Evolutionary conservation across 2,329 filamentous ascomycete species (phyloP).

Genomic region (Juglanconis sp.): DNA sequence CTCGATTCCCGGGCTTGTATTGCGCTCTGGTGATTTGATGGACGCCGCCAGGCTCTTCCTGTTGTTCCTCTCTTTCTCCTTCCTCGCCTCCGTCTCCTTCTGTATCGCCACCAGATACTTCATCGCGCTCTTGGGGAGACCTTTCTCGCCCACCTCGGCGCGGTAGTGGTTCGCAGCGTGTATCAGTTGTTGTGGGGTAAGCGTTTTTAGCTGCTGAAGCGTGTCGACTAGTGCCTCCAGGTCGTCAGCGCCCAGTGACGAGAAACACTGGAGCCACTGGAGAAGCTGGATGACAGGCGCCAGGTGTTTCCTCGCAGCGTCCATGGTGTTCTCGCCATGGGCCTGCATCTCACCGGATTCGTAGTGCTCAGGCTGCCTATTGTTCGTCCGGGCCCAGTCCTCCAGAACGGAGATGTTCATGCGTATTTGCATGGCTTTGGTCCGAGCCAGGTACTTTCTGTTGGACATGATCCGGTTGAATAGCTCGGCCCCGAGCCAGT

Average conservation of each 20-base stretch:
- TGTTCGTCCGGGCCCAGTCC: conserved; percentile 93
- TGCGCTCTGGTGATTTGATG: conserved; percentile 10
- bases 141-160: conserved; percentile 92
- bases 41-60: conserved; percentile 44
- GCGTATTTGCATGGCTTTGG: conserved; percentile 98
- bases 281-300: conserved; percentile 88
- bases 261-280: conserved; percentile 98
- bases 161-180: conserved; percentile 92
- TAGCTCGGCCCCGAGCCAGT: conserved; percentile 93
- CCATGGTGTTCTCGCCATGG: conserved; percentile 81
- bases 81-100: conserved; percentile 64
- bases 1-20: conserved; percentile 33
- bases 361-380: conserved; percentile 90
- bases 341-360: conserved; percentile 85
- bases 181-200: conserved; percentile 84
- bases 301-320: conserved; percentile 79
- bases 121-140: conserved; percentile 79
- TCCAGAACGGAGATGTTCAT: conserved; percentile 97
- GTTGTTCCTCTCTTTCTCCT: conserved; percentile 46
- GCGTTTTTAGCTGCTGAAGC: conserved; percentile 78
- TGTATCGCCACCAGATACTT: conserved; percentile 82
- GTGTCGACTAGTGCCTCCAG: conserved; percentile 85
- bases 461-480: conserved; percentile 99
- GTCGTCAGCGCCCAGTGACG: conserved; percentile 80
- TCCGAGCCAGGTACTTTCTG: conserved; percentile 87